A percentile compares a stretch with the other conserved stretches of the same genome.
phyloP scores from a whole-genome alignment of 352 stramenopile species.

The Phytophthora kernoviae region DNA sequence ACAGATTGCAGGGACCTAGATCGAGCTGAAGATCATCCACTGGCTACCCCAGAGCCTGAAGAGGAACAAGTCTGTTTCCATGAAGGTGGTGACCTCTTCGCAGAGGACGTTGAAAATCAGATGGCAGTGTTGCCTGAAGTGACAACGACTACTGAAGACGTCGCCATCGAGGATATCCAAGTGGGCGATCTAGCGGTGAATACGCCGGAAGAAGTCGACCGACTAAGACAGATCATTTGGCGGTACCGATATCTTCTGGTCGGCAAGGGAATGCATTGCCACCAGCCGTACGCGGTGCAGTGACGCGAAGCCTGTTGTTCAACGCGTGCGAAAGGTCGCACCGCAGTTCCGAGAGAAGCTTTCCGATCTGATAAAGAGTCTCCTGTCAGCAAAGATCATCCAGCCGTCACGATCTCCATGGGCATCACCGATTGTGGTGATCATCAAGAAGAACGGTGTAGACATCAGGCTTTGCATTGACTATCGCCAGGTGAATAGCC shows the following conservation, averaged over 20 bases:
- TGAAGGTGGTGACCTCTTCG: conserved; percentile 5
- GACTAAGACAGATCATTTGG: conserved; percentile 25
- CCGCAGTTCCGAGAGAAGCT: conserved; percentile 27
- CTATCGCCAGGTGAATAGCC: conserved; percentile 12
- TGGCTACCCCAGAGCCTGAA: no score
- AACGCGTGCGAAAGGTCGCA: conserved; percentile 14
- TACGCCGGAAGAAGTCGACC: conserved; percentile 20
- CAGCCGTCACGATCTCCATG: conserved; percentile 16
- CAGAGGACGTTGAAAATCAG: conserved; percentile 19
- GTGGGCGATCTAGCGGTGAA: conserved; percentile 6
- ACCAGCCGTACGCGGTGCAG: no score
- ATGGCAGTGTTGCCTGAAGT: conserved; percentile 27
- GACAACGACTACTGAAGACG: background rate
- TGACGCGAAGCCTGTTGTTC: conserved; percentile 15
- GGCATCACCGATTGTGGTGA: conserved; percentile 42
- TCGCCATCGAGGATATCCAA: conserved; percentile 25
- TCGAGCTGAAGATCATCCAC: no score
- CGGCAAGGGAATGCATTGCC: conserved; percentile 25
- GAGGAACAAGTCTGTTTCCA: conserved; percentile 21
- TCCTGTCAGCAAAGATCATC: conserved; percentile 23
- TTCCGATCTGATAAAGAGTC: conserved; percentile 31
- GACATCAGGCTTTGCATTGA: conserved; percentile 39
- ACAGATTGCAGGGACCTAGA: no score
- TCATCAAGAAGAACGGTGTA: conserved; percentile 45
- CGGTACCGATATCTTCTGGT: conserved; percentile 19